These are phyloP conservation scores for Dothideomycetes sp. DNA, from an alignment of 2,329 filamentous ascomycete species.

Conservation along the genomic window DNA sequence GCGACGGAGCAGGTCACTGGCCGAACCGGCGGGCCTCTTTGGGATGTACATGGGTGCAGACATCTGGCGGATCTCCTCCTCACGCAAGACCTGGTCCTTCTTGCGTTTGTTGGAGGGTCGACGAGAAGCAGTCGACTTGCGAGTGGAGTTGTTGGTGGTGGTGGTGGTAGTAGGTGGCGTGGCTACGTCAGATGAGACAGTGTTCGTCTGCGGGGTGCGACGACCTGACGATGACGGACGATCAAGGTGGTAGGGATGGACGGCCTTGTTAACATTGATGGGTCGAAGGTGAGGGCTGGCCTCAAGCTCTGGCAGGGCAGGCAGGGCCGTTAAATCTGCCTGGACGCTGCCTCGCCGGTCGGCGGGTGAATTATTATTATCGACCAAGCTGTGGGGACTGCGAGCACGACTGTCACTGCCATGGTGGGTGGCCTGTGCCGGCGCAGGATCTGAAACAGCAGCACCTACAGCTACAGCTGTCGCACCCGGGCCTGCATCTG, in stretches of 20 bases:
- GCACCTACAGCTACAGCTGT: not conserved
- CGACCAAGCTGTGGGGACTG: too few relatives aligned
- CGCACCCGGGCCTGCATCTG: not conserved
- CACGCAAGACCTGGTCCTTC: conserved; percentile 65
- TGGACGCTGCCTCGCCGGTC: conserved; percentile 24
- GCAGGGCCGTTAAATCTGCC: conserved; percentile 38
- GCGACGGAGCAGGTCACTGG: conserved; percentile 43
- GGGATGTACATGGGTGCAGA: conserved; percentile 56
- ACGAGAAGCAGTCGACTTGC: conserved; percentile 47
- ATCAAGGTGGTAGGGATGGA: conserved; percentile 37
- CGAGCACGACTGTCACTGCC: conserved; percentile 1
- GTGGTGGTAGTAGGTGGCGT: not conserved
- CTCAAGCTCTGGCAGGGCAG: conserved; percentile 30
- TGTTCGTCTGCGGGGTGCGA: not conserved
- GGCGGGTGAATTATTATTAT: too few relatives aligned
- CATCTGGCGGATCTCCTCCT: conserved; percentile 84
- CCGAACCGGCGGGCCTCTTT: conserved; percentile 49
- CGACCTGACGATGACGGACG: conserved; percentile 5
- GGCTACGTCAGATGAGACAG: not conserved
- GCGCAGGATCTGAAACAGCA: conserved; percentile 9
- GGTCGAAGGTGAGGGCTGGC: conserved; percentile 41
- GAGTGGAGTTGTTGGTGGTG: conserved; percentile 18
- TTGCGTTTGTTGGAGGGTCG: conserved; percentile 67
- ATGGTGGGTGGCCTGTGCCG: conserved; percentile 3
- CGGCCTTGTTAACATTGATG: conserved; percentile 29